Conservation (phyloP, 140 eudicot species). For the Oenanthe javanica region DNA sequence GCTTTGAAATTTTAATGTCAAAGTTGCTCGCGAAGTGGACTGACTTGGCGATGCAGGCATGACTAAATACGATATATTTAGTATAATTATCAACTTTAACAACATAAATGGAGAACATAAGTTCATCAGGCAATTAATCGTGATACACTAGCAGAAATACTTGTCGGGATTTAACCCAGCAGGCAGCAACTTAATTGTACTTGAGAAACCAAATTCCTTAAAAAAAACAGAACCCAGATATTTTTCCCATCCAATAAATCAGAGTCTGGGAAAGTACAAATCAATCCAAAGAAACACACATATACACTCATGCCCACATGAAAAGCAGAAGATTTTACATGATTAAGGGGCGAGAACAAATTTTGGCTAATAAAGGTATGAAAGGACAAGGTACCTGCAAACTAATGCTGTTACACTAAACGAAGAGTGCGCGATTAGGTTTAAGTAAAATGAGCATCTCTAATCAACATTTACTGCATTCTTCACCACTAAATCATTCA, state of each 20-base stretch:
- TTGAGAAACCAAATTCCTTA: neutral
- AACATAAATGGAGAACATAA: neutral
- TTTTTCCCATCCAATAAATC: neutral
- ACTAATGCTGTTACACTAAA: slow-evolving; percentile 81
- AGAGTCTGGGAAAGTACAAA: neutral
- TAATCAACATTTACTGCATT: slow-evolving; percentile 51
- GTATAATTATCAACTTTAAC: neutral
- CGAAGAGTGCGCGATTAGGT: slow-evolving; percentile 77
- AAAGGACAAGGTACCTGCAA: slow-evolving; percentile 53
- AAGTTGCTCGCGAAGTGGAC: neutral
- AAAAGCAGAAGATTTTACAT: neutral
- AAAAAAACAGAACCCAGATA: neutral
- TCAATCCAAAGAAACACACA: neutral
- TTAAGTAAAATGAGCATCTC: slow-evolving; percentile 74
- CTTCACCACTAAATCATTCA: slow-evolving; percentile 66
- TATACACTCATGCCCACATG: neutral
- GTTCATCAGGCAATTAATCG: neutral
- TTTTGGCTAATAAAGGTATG: neutral
- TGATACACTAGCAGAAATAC: neutral
- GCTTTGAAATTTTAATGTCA: neutral
- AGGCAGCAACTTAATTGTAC: neutral
- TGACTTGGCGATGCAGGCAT: neutral
- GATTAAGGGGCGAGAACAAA: neutral
- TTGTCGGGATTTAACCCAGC: neutral
- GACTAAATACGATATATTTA: neutral